These are phyloP conservation scores for Collybia mongolica DNA, from an alignment of 768 basidiomycete species.

Conservation along the genomic window DNA sequence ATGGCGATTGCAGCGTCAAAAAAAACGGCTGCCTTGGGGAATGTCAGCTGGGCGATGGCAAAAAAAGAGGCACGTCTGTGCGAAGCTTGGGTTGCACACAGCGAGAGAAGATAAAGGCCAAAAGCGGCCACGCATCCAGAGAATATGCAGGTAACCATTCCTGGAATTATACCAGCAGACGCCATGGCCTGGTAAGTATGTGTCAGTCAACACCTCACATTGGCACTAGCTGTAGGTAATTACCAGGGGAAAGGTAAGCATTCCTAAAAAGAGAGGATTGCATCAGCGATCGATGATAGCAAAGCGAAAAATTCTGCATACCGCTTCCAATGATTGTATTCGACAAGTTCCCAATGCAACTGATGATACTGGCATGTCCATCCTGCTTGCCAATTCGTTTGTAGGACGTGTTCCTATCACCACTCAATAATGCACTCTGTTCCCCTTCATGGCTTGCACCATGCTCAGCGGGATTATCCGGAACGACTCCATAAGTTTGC, in stretches of 20 bases:
- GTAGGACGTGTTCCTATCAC: conserved; percentile 23
- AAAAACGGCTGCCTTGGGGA: conserved; percentile 82
- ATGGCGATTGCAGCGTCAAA: conserved; percentile 94
- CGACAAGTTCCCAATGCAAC: conserved; percentile 75
- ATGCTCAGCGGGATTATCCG: conserved; percentile 29
- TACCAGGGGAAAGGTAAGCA: conserved; percentile 87
- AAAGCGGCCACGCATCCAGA: conserved; percentile 78
- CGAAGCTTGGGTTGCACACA: conserved; percentile 75
- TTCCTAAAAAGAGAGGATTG: conserved; percentile 45
- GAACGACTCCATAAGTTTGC: conserved; percentile 64
- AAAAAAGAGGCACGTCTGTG: conserved; percentile 83
- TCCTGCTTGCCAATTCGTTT: conserved; percentile 33
- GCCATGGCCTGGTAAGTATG: conserved; percentile 70
- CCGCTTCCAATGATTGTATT: conserved; percentile 95
- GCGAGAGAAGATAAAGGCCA: conserved; percentile 85
- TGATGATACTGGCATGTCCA: conserved; percentile 67
- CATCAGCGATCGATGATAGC: not conserved
- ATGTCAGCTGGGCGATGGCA: conserved; percentile 80
- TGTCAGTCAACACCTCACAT: conserved; percentile 2
- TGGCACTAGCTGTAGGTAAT: conserved; percentile 13
- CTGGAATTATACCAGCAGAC: conserved; percentile 86
- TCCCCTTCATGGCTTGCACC: conserved; percentile 38
- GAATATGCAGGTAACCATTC: conserved; percentile 82
- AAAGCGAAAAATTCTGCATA: conserved; percentile 29
- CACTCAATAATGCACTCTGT: conserved; percentile 60